Evolutionary conservation across 441 rosid genomes (phyloP), one percentile per base, ranked within the genome.

Genomic region (Gossypium trilobum): DNA sequence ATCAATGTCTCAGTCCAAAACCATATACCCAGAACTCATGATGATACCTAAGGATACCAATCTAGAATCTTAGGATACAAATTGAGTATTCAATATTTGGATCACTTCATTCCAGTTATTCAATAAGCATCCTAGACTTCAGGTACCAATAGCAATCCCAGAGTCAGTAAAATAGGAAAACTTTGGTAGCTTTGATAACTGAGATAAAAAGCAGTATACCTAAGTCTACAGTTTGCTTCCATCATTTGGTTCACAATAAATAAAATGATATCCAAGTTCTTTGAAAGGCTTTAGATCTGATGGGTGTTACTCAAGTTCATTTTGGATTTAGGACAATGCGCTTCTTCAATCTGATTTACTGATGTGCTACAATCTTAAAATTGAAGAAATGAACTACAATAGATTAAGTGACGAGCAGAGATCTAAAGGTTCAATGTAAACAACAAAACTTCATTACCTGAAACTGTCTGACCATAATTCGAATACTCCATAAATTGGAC

Each of bases 401-500:
- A 17, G 46, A 66, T 44, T 25, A 66, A 52, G 27, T 29, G 31
- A 16, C 17, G 8, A 65, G 42, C 22, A 66, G 67, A 76, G 70
- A 19, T 27, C 31, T 36, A 69, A 58, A 72, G 31, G 23, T n/a
- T 50, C 31, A 76, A 29, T 17, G 36, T 33, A 20, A 63, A 57
- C 22, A 25, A 70, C 14, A 42, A 61, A 22, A 42, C 16, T 50
- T 60, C 14, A 5, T 39, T 72, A 94, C 99, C 99, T 73, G 99
- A 92, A 70, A 94, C 79, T 0, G 92, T 84, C 84, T 90, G 97
- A 33, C 97, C 99, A 72, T 94, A 90, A 61, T 92, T 87, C 0
- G 94, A 88, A 73, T 92, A 94, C 80, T 94, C 97, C 90, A 94
- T 88, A 72, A 84, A 92, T 56, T 89, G 95, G 70, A 94, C 93